Conservation (phyloP, 2,329 filamentous ascomycete species). For the Leptographium procerum region DNA sequence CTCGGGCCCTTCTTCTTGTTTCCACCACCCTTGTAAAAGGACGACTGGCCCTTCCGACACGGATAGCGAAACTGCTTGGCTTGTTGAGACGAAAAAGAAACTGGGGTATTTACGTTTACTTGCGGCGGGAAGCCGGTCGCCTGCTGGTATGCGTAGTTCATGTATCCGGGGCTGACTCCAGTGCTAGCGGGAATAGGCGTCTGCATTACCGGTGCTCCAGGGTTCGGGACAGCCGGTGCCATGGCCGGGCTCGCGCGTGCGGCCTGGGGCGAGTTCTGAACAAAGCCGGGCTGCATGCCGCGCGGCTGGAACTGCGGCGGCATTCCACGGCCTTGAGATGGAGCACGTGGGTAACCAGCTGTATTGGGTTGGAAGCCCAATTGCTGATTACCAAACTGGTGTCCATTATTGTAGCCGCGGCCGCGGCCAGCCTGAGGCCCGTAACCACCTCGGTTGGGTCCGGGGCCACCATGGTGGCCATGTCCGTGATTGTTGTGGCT, state of each 20-base stretch:
- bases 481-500: constrained; percentile 39
- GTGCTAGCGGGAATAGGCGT: constrained; percentile 52
- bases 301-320: constrained; percentile 32
- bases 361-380: constrained; percentile 32
- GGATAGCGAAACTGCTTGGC: background rate
- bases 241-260: constrained; percentile 54
- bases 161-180: constrained; percentile 27
- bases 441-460: constrained; percentile 46
- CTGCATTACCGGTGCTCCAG: constrained; percentile 58
- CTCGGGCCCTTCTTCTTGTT: constrained; percentile 33
- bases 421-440: constrained; percentile 37
- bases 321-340: constrained; percentile 39
- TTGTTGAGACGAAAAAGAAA: background rate
- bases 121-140: constrained; percentile 10
- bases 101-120: constrained; percentile 11
- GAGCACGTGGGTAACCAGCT: constrained; percentile 23
- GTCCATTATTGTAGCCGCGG: constrained; percentile 31
- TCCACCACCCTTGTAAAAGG: constrained; percentile 23
- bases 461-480: constrained; percentile 38
- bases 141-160: constrained; percentile 4
- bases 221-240: constrained; percentile 44
- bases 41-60: constrained; percentile 24
- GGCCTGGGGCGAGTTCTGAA: constrained; percentile 54
- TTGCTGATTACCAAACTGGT: constrained; percentile 33
- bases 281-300: constrained; percentile 23